Conservation (phyloP, 176 grass and related monocot species). For the Oryza nivara region DNA sequence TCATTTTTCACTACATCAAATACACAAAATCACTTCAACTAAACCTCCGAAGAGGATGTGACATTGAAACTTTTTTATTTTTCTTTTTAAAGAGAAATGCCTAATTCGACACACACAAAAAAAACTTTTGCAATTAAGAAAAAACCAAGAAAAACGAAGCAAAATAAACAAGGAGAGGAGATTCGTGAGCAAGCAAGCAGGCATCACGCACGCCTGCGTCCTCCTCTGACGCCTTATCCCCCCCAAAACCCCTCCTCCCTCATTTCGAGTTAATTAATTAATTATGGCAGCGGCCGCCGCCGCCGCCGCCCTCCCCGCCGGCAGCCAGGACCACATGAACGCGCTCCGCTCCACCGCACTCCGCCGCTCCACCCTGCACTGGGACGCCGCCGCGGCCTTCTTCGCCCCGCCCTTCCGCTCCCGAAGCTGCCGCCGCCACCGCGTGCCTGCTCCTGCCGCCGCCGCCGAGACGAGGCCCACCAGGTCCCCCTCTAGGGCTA, state of each 20-base stretch:
- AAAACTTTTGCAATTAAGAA: too few relatives aligned
- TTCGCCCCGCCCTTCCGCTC: conserved; percentile 47
- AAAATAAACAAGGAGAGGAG: neutral
- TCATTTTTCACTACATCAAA: too few relatives aligned
- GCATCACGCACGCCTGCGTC: too few relatives aligned
- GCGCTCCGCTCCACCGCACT: conserved; percentile 42
- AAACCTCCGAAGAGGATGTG: too few relatives aligned
- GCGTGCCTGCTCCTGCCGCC: neutral
- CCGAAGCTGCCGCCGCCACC: conserved; percentile 30
- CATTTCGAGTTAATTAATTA: conserved; percentile 17
- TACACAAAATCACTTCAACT: too few relatives aligned
- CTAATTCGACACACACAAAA: too few relatives aligned
- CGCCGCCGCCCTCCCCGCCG: neutral
- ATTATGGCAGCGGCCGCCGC: conserved; percentile 47
- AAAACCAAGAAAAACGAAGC: too few relatives aligned
- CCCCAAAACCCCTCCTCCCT: neutral
- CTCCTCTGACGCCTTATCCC: conserved; percentile 22
- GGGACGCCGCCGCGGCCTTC: conserved; percentile 37
- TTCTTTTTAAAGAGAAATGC: too few relatives aligned
- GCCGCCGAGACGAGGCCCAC: conserved; percentile 1
- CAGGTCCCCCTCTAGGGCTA: conserved; percentile 33
- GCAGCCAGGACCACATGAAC: conserved; percentile 32
- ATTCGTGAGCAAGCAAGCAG: neutral
- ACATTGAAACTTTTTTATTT: too few relatives aligned
- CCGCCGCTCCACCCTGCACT: conserved; percentile 37